Evolutionary conservation across 768 basidiomycete genomes (phyloP).

Genomic region (Cubamyces sp.): DNA sequence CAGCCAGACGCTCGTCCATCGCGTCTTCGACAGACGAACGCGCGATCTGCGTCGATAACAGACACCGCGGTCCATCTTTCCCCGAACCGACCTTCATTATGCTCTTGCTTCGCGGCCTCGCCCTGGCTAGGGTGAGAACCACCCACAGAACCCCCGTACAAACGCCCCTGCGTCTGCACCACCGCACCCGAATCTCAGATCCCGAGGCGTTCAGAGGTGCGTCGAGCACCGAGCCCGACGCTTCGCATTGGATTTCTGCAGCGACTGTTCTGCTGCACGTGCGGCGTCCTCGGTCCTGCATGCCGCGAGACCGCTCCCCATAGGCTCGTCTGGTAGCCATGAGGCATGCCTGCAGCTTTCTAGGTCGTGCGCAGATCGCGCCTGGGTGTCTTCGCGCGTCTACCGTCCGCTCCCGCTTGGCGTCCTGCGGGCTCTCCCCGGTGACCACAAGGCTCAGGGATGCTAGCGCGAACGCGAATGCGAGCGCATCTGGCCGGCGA

Average conservation of each 20-base stretch:
- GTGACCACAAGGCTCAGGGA: no score
- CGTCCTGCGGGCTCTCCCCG: background rate
- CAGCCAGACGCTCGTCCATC: background rate
- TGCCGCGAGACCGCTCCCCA: background rate
- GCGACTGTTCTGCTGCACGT: background rate
- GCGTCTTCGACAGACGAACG: background rate
- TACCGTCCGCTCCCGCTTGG: background rate
- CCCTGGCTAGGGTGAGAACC: background rate
- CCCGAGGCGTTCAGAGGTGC: background rate
- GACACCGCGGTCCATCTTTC: background rate
- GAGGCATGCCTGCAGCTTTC: background rate
- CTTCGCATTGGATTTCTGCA: background rate
- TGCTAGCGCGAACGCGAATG: no score
- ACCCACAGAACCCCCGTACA: background rate
- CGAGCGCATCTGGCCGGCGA: background rate
- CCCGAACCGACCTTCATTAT: background rate
- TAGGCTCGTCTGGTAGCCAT: conserved; percentile 8
- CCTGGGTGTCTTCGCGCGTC: background rate
- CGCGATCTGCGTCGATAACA: background rate
- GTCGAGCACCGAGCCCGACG: background rate
- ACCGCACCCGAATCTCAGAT: background rate
- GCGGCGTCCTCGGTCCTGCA: background rate
- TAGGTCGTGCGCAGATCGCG: background rate
- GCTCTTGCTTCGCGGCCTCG: background rate
- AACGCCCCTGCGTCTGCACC: background rate